A percentile compares a stretch with the other conserved stretches of the same genome.
These are phyloP conservation scores for Nepenthes alata DNA, from an alignment of 179 eudicot genomes.

Conservation along the genomic window DNA sequence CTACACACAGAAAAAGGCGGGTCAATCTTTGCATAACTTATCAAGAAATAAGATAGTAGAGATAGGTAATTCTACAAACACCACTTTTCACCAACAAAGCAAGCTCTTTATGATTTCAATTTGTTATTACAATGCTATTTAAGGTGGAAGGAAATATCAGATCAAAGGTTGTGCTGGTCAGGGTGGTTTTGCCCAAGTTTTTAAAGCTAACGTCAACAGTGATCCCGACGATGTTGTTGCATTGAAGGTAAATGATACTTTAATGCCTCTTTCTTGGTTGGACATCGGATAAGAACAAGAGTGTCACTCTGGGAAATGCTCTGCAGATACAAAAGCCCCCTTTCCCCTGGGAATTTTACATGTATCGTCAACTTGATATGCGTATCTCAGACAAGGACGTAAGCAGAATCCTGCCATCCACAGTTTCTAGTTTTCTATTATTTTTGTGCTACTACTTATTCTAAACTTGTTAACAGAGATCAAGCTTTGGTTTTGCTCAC, in stretches of 20 bases:
- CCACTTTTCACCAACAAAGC: neutral
- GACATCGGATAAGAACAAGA: neutral
- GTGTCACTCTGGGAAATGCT: constrained; percentile 8
- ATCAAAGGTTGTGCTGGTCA: constrained; percentile 93
- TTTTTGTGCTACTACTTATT: constrained; percentile 9
- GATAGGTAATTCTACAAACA: constrained; percentile 41
- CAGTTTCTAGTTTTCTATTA: neutral
- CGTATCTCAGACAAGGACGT: constrained; percentile 53
- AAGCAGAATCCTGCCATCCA: constrained; percentile 15
- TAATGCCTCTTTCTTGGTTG: neutral
- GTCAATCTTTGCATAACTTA: constrained; percentile 48
- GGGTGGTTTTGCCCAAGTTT: constrained; percentile 96
- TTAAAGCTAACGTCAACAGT: constrained; percentile 56
- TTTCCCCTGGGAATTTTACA: constrained; percentile 94
- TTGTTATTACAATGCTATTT: constrained; percentile 7
- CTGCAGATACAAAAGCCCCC: constrained; percentile 85
- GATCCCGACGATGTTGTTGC: constrained; percentile 76
- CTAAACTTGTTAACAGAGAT: constrained; percentile 38
- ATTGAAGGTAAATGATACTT: constrained; percentile 44
- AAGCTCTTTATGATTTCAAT: neutral
- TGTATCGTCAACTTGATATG: constrained; percentile 82
- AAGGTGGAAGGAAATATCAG: constrained; percentile 73
- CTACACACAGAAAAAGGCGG: constrained; percentile 49
- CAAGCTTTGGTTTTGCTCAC: constrained; percentile 67
- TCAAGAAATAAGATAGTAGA: constrained; percentile 62